Evolutionary conservation across 148 eudicot species (phyloP), one percentile per base, ranked within the genome.

Genomic region (Camellia granthamiana): DNA sequence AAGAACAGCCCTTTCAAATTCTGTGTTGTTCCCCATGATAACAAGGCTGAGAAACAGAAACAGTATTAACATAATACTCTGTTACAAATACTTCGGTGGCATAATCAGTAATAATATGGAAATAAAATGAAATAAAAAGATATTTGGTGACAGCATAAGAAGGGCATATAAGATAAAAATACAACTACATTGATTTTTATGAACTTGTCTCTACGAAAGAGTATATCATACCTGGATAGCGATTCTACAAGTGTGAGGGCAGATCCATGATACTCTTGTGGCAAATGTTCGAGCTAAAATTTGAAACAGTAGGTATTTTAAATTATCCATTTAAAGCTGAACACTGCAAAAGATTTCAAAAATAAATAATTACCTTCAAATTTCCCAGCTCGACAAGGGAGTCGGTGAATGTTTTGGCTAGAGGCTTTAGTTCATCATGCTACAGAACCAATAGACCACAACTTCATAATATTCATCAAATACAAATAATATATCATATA

Each of bases 351-450:
- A 72, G 52, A 71, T 81, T 46, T 65, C n/a, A 14, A 47, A 52
- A 69, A 77, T 38, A 51, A 64, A 30, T 30, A 72, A 65, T 83
- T 75, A 95, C 99, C 84, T 81, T 93, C 78, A 95, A 84, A 90
- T 95, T 95, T 59, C 97, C 99, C 51, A 95, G 90, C 84, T 95
- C 99, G 67, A 94, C 90, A 64, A 95, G 93, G 68, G 99, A 95
- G 77, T 95, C 86, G 0, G 99, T 95, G 88, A 75, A 93, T 44
- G 89, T 83, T 84, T 90, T 95, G 14, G 99, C 82, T 51, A 95
- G 90, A 87, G 99, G 99, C 84, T 95, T 95, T 74, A 95, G 82
- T 83, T 95, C 99, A 88, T 95, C 99, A 79, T 95, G 99, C 99
- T 95, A 92, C 78, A 87, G 79, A 56, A 74, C 69, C 30, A 80